Percentiles rank a stretch among this genome's conserved stretches.
phyloP scores from a whole-genome alignment of 257 asterid genomes.

The Anisodus tanguticus region DNA sequence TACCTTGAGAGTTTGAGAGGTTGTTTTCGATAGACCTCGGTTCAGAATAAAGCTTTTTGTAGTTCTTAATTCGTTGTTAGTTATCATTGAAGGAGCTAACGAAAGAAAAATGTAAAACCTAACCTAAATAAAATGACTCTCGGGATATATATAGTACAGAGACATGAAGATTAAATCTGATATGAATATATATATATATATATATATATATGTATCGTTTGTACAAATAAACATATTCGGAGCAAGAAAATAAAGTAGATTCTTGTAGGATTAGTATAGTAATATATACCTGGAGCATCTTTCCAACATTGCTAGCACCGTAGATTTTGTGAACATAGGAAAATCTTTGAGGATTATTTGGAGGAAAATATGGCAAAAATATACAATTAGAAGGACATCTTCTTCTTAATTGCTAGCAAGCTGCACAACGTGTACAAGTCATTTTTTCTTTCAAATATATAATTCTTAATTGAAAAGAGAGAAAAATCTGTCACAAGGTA shows the following conservation, averaged over 20 bases:
- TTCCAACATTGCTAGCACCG: conserved; percentile 20
- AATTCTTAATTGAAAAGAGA: neutral
- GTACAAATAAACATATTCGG: neutral
- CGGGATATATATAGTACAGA: neutral
- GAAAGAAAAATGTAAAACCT: neutral
- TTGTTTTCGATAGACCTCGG: too few species aligned
- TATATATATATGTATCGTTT: neutral
- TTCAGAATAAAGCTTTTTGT: too few species aligned
- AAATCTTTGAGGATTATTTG: conserved; percentile 30
- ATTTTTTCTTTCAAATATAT: neutral
- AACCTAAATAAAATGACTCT: neutral
- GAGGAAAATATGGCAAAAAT: conserved; percentile 26
- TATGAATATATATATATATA: neutral
- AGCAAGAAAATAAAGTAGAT: neutral
- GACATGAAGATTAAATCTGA: neutral
- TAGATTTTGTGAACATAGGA: conserved; percentile 1
- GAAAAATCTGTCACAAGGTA: neutral
- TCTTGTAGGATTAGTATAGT: neutral
- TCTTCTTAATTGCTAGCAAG: conserved; percentile 15
- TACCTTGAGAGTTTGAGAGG: too few species aligned
- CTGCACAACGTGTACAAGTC: conserved; percentile 4
- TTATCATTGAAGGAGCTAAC: neutral
- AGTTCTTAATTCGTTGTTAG: neutral
- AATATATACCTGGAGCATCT: conserved; percentile 13
- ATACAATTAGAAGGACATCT: neutral